These are phyloP conservation scores for Aspergillaceae sp. DNA, from an alignment of 2,329 filamentous ascomycete genomes.

Conservation along the genomic window DNA sequence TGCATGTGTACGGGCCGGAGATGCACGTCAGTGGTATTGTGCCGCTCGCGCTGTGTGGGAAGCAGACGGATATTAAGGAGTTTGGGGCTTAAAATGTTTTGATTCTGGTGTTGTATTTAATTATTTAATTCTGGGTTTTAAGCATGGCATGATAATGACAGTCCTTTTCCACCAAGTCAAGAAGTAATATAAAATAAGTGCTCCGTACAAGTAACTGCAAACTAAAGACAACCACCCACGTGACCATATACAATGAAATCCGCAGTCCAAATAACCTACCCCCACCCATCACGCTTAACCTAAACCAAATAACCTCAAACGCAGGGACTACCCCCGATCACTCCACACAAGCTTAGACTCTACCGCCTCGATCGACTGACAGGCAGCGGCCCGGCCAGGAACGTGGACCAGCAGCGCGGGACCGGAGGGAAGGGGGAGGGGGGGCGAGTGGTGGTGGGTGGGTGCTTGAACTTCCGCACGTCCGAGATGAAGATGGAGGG, in stretches of 20 bases:
- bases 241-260: slow-evolving; percentile 4
- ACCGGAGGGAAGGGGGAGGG: neutral
- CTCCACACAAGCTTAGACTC: neutral
- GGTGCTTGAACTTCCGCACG: slow-evolving; percentile 12
- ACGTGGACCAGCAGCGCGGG: too few species aligned
- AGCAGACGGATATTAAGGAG: slow-evolving; percentile 55
- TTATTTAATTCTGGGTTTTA: slow-evolving; percentile 25
- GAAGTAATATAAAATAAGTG: slow-evolving; percentile 3
- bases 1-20: slow-evolving; percentile 78
- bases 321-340: neutral
- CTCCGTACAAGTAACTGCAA: neutral
- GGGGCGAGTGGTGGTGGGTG: neutral
- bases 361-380: neutral
- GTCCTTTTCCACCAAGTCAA: slow-evolving; percentile 2
- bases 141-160: slow-evolving; percentile 31
- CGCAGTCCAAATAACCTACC: neutral
- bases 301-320: neutral
- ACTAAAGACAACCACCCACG: neutral
- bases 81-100: slow-evolving; percentile 37
- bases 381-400: neutral
- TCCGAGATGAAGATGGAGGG: slow-evolving; percentile 5
- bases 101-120: slow-evolving; percentile 18
- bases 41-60: slow-evolving; percentile 67
- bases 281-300: slow-evolving; percentile 1
- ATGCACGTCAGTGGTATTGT: slow-evolving; percentile 94